phyloP scores from a whole-genome alignment of 352 stramenopile genomes.

The Pythium biforme region DNA sequence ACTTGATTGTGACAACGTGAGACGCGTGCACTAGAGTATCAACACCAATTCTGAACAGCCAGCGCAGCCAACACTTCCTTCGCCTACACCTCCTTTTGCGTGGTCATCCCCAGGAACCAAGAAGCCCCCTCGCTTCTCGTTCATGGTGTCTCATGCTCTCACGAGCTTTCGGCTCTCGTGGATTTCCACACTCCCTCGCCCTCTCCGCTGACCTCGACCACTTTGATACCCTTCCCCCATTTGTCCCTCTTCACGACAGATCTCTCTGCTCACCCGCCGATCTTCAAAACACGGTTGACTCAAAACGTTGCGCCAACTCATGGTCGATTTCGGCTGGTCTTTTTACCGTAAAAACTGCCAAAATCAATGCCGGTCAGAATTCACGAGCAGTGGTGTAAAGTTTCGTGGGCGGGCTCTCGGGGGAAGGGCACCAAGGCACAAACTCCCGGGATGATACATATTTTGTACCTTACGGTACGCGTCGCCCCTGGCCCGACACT shows the following conservation, averaged over 20 bases:
- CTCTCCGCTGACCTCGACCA: background rate
- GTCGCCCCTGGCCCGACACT: conserved; percentile 1
- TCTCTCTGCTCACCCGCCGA: background rate
- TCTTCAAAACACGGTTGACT: conserved; percentile 14
- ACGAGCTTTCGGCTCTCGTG: background rate
- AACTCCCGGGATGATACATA: conserved; percentile 2
- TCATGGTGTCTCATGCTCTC: conserved; percentile 18
- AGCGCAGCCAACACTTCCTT: too few relatives aligned
- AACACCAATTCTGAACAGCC: too few relatives aligned
- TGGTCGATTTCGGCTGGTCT: background rate
- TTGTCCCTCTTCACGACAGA: conserved; percentile 2
- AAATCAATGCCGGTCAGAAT: conserved; percentile 11
- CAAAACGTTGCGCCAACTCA: conserved; percentile 8
- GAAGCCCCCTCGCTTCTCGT: conserved; percentile 15
- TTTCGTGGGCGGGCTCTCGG: background rate
- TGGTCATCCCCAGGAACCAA: background rate
- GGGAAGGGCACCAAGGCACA: conserved; percentile 1
- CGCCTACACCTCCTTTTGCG: too few relatives aligned
- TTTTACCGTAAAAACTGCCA: conserved; percentile 26
- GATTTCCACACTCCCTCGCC: background rate
- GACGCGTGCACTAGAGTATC: too few relatives aligned
- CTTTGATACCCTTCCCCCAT: conserved; percentile 9
- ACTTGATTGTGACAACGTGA: too few relatives aligned
- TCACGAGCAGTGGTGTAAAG: background rate
- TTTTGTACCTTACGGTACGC: conserved; percentile 26